A percentile compares a stretch with the other conserved stretches of the same genome.
Evolutionary conservation across 768 basidiomycete genomes (phyloP).

Genomic region (Tricholoma matsutake): DNA sequence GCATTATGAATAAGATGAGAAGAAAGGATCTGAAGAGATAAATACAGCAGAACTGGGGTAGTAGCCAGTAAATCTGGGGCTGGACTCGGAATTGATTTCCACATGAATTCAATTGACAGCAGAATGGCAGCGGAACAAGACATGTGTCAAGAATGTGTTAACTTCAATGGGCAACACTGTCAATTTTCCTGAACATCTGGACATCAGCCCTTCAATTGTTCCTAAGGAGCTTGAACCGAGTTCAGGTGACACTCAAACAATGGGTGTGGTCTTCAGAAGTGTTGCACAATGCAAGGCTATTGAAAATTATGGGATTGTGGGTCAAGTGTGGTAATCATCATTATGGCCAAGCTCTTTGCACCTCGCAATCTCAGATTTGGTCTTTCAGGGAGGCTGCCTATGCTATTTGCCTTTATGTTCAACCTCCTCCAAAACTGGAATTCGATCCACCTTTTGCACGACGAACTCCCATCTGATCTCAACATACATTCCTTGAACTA

Average conservation of each 20-base stretch:
- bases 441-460: conserved; percentile 56
- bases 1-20: conserved; percentile 30
- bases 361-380: conserved; percentile 12
- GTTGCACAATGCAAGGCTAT: conserved; percentile 58
- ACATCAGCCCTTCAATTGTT: conserved; percentile 33
- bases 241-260: conserved; percentile 3
- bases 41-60: conserved; percentile 9
- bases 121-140: no score
- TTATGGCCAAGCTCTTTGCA: conserved; percentile 5
- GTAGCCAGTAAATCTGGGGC: conserved; percentile 10
- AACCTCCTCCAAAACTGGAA: conserved; percentile 28
- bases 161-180: conserved; percentile 1
- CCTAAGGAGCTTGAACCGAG: conserved; percentile 10
- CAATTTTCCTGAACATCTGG: conserved; percentile 39
- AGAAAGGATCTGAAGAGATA: conserved; percentile 13
- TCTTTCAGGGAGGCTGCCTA: conserved; percentile 71
- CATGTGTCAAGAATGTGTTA: no score
- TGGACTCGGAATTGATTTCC: conserved; percentile 1
- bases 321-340: conserved; percentile 69
- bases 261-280: conserved; percentile 25
- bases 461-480: conserved; percentile 11
- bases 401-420: conserved; percentile 53
- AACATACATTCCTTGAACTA: conserved; percentile 59
- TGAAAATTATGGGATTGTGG: conserved; percentile 74
- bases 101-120: background rate